Evolutionary conservation across 2,329 filamentous ascomycete genomes (phyloP).

Genomic region (Fusarium acutatum): DNA sequence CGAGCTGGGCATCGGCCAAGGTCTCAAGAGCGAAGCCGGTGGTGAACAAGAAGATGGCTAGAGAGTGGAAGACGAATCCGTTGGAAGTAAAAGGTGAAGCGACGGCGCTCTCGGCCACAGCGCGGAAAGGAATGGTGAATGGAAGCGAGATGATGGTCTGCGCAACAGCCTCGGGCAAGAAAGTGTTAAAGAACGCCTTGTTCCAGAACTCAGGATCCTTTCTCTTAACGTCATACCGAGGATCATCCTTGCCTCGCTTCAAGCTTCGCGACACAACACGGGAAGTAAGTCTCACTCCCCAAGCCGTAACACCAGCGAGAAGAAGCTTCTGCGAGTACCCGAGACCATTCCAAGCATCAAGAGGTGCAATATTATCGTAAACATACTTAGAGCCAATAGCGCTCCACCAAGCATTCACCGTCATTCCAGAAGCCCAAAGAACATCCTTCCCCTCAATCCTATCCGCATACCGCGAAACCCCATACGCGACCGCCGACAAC

Average conservation of each 20-base stretch:
- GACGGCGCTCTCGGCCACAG: neutral
- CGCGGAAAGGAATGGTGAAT: constrained; percentile 8
- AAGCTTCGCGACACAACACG: constrained; percentile 4
- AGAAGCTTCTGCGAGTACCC: constrained; percentile 3
- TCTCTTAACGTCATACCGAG: neutral
- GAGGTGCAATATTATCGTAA: neutral
- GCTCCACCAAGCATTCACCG: constrained; percentile 21
- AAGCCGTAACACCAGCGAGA: neutral
- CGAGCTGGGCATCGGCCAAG: neutral
- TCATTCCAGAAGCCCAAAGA: constrained; percentile 17
- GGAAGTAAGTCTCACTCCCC: neutral
- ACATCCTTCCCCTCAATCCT: constrained; percentile 11
- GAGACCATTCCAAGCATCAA: constrained; percentile 3
- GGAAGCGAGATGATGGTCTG: constrained; percentile 17
- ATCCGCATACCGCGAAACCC: neutral
- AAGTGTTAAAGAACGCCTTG: neutral
- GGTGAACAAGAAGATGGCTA: constrained; percentile 5
- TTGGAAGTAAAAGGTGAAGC: constrained; percentile 9
- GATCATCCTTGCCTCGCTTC: constrained; percentile 2
- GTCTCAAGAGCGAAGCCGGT: constrained; percentile 3
- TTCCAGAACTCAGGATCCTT: constrained; percentile 9
- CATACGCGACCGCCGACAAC: neutral
- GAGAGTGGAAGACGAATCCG: neutral
- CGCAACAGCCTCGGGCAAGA: constrained; percentile 12
- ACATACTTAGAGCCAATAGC: constrained; percentile 1